Base-by-base conservation (phyloP, 2,329 filamentous ascomycete genomes). In the Colletotrichum australisinense region DNA sequence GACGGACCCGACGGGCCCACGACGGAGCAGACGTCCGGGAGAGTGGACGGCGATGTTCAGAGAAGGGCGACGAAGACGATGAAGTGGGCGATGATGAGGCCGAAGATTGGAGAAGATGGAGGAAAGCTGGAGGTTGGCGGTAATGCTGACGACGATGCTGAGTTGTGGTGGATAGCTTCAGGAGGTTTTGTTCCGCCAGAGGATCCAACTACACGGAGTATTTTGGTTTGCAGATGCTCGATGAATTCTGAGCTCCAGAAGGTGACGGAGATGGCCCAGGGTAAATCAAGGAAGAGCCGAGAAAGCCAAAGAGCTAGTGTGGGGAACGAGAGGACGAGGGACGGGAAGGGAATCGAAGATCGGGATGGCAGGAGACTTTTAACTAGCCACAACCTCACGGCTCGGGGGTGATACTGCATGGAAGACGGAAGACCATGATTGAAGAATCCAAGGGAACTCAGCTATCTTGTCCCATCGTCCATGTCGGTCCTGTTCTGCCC, bases 121-220 rank as follows among this genome's bases (percentile, higher is more conserved):
- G 42, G 42, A n/a, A 49, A n/a, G 8, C 8, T 58, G 52, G n/a
- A 28, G 49, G n/a, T 49, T 38, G 69, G 38, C 58, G 63, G 63
- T 24, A 53, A 56, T 28, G 35, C 52, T 22, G 9, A 60, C 55
- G 22, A 32, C n/a, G 28, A 58, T 28, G 38, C 5, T 38, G 30
- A 24, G 49, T 35, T 22, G 52, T 58, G 30, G 49, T 63, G 66
- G 49, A 12, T 22, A 46, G 26, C 26, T n/a, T 30, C 16, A 63
- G 72, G 72, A 74, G 72, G 68, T 35, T 74, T 72, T 74, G 72
- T 30, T 74, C 72, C 72, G 72, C 56, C 11, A 14, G 24, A 9
- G 56, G 42, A 35, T 30, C 30, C 57, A 46, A 49, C 24, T 63
- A 53, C 42, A 14, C 32, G 24, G 38, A 16, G 35, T 4, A n/a